These are phyloP conservation scores for Pseudogymnoascus sp. DNA, from an alignment of 2,329 filamentous ascomycete genomes.

Conservation along the genomic window DNA sequence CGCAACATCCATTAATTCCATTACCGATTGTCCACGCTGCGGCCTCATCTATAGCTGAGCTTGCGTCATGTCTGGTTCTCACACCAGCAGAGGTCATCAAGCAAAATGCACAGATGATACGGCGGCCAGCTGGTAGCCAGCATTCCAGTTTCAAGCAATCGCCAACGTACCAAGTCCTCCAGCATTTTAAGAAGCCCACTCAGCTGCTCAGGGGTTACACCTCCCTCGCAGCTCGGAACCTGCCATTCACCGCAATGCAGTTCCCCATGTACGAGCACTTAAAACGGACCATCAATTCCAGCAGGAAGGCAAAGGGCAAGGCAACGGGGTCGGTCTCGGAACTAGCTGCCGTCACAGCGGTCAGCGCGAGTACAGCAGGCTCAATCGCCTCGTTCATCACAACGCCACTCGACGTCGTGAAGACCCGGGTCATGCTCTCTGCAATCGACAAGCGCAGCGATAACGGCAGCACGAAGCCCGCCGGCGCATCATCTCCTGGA, in stretches of 20 bases:
- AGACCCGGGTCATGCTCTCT: slow-evolving; percentile 79
- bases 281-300: slow-evolving; percentile 43
- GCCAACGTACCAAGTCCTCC: slow-evolving; percentile 45
- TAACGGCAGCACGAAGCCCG: background rate
- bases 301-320: slow-evolving; percentile 30
- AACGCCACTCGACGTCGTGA: slow-evolving; percentile 82
- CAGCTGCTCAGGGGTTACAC: slow-evolving; percentile 64
- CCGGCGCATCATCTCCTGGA: slow-evolving; percentile 9
- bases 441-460: slow-evolving; percentile 35
- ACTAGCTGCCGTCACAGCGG: slow-evolving; percentile 61
- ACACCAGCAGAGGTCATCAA: slow-evolving; percentile 88
- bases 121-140: slow-evolving; percentile 29
- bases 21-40: slow-evolving; percentile 62
- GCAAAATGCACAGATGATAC: slow-evolving; percentile 84
- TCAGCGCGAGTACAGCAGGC: slow-evolving; percentile 66
- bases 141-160: slow-evolving; percentile 38
- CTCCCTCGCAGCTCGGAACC: slow-evolving; percentile 70
- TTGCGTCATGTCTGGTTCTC: slow-evolving; percentile 77
- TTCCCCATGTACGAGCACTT: slow-evolving; percentile 79
- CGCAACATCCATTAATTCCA: slow-evolving; percentile 60
- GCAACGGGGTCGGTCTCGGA: slow-evolving; percentile 42
- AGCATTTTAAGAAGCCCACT: slow-evolving; percentile 47
- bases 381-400: slow-evolving; percentile 71
- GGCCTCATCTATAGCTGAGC: slow-evolving; percentile 69
- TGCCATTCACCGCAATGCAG: slow-evolving; percentile 81